Evolutionary conservation across 169 alveolate species (phyloP).

Genomic region (Cryptosporidium viatorum): DNA sequence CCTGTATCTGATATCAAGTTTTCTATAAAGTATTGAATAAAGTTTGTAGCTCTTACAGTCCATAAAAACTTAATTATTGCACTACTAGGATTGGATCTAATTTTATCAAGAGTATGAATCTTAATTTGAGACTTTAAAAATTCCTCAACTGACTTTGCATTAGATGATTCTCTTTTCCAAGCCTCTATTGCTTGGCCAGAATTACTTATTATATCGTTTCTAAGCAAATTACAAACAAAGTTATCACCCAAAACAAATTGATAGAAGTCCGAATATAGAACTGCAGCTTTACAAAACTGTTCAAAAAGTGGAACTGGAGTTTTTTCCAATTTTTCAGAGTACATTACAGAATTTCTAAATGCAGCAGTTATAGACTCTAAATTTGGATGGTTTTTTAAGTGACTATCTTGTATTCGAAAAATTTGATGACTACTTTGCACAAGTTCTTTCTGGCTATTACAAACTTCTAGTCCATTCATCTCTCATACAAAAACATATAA

Average conservation of each 20-base stretch:
- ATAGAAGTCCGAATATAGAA: slow-evolving; percentile 3
- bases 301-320: slow-evolving; percentile 29
- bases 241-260: slow-evolving; percentile 35
- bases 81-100: background rate
- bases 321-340: background rate
- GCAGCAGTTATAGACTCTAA: background rate
- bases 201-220: slow-evolving; percentile 25
- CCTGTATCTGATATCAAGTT: background rate
- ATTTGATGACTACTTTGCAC: background rate
- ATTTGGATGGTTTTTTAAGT: background rate
- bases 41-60: slow-evolving; percentile 57
- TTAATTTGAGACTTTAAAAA: slow-evolving; percentile 26
- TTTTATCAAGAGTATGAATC: slow-evolving; percentile 21
- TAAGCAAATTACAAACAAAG: slow-evolving; percentile 23
- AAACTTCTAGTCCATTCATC: slow-evolving; percentile 1
- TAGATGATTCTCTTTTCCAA: slow-evolving; percentile 45
- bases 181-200: slow-evolving; percentile 6
- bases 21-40: slow-evolving; percentile 40
- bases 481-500: background rate
- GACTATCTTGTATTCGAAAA: background rate
- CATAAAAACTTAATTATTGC: slow-evolving; percentile 59
- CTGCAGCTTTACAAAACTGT: slow-evolving; percentile 48
- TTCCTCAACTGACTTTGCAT: slow-evolving; percentile 57
- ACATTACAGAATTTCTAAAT: background rate
- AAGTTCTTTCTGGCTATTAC: background rate